A percentile compares a stretch with the other conserved stretches of the same genome.
Conservation (phyloP, 2,329 filamentous ascomycete species). For the Hypoxylon sp. region DNA sequence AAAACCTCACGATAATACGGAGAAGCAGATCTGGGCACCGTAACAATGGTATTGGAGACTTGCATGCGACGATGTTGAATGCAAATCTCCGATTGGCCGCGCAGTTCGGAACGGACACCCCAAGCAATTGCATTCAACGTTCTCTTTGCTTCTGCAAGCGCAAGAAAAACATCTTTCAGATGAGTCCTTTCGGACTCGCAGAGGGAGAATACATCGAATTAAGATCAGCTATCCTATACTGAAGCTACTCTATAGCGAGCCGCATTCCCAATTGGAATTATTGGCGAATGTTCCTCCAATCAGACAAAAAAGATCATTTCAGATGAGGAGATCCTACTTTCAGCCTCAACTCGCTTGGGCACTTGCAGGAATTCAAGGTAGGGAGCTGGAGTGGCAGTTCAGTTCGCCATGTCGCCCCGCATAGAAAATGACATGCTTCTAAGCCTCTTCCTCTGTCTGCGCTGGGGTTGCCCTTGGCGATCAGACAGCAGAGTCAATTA, state of each 20-base stretch:
- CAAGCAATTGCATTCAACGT: constrained; percentile 29
- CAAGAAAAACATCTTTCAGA: constrained; percentile 3
- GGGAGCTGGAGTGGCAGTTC: constrained; percentile 1
- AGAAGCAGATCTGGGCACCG: constrained; percentile 25
- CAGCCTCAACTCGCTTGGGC: constrained; percentile 45
- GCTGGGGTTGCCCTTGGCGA: constrained; percentile 10
- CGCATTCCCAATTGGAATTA: constrained; percentile 1
- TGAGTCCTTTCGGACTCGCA: constrained; percentile 5
- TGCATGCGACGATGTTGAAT: constrained; percentile 39
- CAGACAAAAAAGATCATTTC: constrained; percentile 30
- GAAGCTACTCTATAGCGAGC: constrained; percentile 16
- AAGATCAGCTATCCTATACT: constrained; percentile 2
- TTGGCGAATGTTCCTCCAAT: constrained; percentile 37
- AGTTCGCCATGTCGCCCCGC: constrained; percentile 10
- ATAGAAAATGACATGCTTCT: constrained; percentile 13
- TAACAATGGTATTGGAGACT: constrained; percentile 29
- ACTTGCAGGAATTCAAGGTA: constrained; percentile 31
- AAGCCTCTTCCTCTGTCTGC: constrained; percentile 3
- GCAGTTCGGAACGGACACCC: constrained; percentile 33
- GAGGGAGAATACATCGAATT: constrained; percentile 9
- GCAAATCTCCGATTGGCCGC: constrained; percentile 43
- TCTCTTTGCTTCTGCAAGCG: constrained; percentile 9
- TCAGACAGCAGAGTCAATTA: constrained; percentile 14
- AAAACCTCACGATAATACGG: constrained; percentile 39
- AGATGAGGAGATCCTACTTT: constrained; percentile 43